Evolutionary conservation across 495 filamentous ascomycete genomes (phyloP).

Genomic region (Evansstolkia leycettana): DNA sequence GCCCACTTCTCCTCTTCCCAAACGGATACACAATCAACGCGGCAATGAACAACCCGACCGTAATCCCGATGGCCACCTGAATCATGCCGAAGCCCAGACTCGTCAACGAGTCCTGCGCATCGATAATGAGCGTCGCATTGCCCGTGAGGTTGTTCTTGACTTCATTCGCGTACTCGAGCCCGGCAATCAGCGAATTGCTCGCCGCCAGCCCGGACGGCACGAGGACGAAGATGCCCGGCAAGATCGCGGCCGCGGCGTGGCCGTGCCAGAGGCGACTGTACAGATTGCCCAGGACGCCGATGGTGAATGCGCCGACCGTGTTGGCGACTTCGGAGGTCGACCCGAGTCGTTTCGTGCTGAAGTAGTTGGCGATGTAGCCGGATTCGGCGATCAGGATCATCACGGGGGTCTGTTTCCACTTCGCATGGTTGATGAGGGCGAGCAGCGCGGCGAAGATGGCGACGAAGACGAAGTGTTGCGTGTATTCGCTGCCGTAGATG

Average conservation of each 20-base stretch:
- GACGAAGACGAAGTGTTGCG: constrained; percentile 49
- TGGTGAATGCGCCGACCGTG: constrained; percentile 74
- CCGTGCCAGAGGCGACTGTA: constrained; percentile 75
- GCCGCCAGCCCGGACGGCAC: constrained; percentile 84
- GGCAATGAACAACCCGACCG: constrained; percentile 73
- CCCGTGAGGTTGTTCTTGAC: constrained; percentile 44
- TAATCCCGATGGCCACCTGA: constrained; percentile 83
- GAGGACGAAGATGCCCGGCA: constrained; percentile 89
- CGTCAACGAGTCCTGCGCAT: constrained; percentile 43
- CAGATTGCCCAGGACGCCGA: constrained; percentile 76
- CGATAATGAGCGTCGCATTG: constrained; percentile 23
- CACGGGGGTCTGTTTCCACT: constrained; percentile 77
- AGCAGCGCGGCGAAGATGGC: constrained; percentile 68
- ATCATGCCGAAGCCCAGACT: constrained; percentile 78
- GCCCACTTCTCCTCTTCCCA: constrained; percentile 71
- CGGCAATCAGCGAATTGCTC: constrained; percentile 63
- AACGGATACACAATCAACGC: constrained; percentile 77
- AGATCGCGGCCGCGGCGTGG: constrained; percentile 76
- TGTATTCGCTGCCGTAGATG: constrained; percentile 22
- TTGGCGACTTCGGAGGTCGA: constrained; percentile 71
- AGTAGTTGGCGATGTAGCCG: constrained; percentile 78
- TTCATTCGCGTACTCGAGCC: constrained; percentile 64
- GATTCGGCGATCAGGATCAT: constrained; percentile 74
- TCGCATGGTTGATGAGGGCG: constrained; percentile 78
- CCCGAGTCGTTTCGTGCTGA: constrained; percentile 55